phyloP scores from a whole-genome alignment of 768 basidiomycete species.

The Amanita inopinata region DNA sequence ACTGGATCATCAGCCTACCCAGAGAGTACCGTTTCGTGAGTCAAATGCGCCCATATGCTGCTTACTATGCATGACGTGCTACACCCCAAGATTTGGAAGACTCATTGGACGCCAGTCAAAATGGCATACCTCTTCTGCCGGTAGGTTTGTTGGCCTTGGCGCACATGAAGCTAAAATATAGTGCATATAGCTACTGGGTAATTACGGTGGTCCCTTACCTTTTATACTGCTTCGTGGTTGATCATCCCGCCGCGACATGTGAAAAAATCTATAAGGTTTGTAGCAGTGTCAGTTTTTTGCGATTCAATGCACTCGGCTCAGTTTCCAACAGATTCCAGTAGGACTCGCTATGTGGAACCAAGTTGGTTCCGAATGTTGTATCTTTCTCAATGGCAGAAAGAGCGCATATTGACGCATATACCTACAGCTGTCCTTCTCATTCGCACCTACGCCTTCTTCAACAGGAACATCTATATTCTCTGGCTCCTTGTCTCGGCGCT shows the following conservation, averaged over 20 bases:
- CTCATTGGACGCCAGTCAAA: slow-evolving; percentile 79
- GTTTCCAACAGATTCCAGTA: slow-evolving; percentile 65
- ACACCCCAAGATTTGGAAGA: slow-evolving; percentile 61
- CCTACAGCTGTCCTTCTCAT: slow-evolving; percentile 69
- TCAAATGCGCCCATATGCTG: slow-evolving; percentile 18
- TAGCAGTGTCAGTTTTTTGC: slow-evolving; percentile 4
- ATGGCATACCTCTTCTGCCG: slow-evolving; percentile 77
- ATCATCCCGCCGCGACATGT: slow-evolving; percentile 57
- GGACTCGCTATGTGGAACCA: slow-evolving; percentile 83
- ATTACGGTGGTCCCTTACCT: slow-evolving; percentile 72
- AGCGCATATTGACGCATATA: slow-evolving; percentile 14
- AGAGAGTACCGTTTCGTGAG: slow-evolving; percentile 69
- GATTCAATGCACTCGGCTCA: slow-evolving; percentile 5
- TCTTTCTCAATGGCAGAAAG: slow-evolving; percentile 16
- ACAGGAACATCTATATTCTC: slow-evolving; percentile 61
- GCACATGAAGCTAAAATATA: neutral
- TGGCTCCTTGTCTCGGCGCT: slow-evolving; percentile 55
- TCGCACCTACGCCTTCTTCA: slow-evolving; percentile 81
- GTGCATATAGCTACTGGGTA: slow-evolving; percentile 61
- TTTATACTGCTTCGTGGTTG: slow-evolving; percentile 64
- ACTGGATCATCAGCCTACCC: slow-evolving; percentile 73
- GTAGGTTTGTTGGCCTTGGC: slow-evolving; percentile 27
- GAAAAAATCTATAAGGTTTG: slow-evolving; percentile 59
- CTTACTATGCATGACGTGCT: slow-evolving; percentile 15
- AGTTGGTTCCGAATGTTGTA: slow-evolving; percentile 71